Base-by-base conservation (phyloP, 139 green algal genomes). In the Micromonas pusilla region DNA sequence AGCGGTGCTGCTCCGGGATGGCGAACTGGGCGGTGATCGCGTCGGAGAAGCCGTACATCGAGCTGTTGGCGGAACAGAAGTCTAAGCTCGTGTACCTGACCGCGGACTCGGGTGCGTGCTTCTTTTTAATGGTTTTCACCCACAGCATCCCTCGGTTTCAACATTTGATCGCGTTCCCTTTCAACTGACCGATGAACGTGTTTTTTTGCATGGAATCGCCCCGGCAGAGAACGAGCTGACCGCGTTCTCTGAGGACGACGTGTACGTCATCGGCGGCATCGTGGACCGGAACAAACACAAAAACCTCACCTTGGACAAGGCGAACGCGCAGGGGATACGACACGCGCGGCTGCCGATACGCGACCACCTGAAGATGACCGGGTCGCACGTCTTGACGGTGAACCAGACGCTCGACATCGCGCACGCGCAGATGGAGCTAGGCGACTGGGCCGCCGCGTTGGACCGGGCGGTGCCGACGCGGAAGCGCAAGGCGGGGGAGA, bases 211-310 rank as follows among this genome's bases (percentile, higher is more conserved):
- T n/a, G n/a, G n/a, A n/a, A n/a, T n/a, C n/a, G n/a, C n/a, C n/a
- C n/a, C n/a, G n/a, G n/a, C n/a, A n/a, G 34, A 82, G 0, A 80
- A 88, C 60, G 88, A 92, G 80, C 75, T 96, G 0, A 72, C 25
- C 5, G 53, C 26, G 13, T 26, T 75, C 64, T 20, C 57, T 1
- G 37, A 78, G 32, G 25, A 66, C 34, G 26, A 86, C 70, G 62
- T 87, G 0, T 97, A 96, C 83, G 86, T 97, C 78, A 88, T 97
- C 6, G 92, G 92, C 0, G 92, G 92, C 28, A 85, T 97, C 1
- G 89, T 97, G 21, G 92, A 97, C 82, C 84, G 90, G 65, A 97
- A 97, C 85, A 70, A 86, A 36, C 76, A 90, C 77, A 93, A 90
- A 80, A 16, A 34, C 23, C 21, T 82, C 23, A 75, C 52, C 2